Evolutionary conservation across 2,329 filamentous ascomycete genomes (phyloP), one percentile per base, ranked within the genome.

Genomic region (Verticillium longisporum): DNA sequence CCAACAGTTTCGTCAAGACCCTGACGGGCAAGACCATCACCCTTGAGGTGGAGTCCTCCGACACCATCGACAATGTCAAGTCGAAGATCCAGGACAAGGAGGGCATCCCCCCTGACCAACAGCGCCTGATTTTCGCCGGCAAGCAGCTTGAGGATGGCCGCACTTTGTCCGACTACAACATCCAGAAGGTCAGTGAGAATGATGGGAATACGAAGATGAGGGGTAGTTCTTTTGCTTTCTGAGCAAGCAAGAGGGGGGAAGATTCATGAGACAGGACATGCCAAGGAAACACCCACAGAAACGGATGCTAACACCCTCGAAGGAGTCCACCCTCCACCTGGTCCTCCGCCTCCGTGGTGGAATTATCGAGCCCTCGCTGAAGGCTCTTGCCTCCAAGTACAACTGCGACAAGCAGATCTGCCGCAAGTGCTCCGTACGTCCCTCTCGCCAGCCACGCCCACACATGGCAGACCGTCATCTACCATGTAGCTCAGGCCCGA

Each of bases 391-490:
- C 77, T 93, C 89, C 85, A 97, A 97, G 88, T 98, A 96, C 88
- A 98, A 99, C 90, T 98, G 94, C 90, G 95, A 98, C 72, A 97
- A 97, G 90, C 94, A 94, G 90, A 97, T 98, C 83, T 98, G 95
- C 92, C 94, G 95, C 87, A 98, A 99, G 91, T 99, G 95, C 90
- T 98, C 98, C 83, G 92, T 95, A 88, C 73, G 90, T 88, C 7
- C 62, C 56, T 33, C 32, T 21, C 54, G 26, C 26, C 54, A 15
- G 7, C 34, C 2, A 36, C 54, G 2, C 18, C 32, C 34, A n/a
- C 56, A 64, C 57, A 60, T 58, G 56, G 6, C n/a, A 3, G 36
- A n/a, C 14, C 6, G 4, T 37, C 4, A 33, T 55, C 54, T 55
- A 55, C 33, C 54, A 33, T 11, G 26, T 31, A 33, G 54, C 32